phyloP scores from a whole-genome alignment of 768 basidiomycete species.

The Coprinellus aureogranulatus region DNA sequence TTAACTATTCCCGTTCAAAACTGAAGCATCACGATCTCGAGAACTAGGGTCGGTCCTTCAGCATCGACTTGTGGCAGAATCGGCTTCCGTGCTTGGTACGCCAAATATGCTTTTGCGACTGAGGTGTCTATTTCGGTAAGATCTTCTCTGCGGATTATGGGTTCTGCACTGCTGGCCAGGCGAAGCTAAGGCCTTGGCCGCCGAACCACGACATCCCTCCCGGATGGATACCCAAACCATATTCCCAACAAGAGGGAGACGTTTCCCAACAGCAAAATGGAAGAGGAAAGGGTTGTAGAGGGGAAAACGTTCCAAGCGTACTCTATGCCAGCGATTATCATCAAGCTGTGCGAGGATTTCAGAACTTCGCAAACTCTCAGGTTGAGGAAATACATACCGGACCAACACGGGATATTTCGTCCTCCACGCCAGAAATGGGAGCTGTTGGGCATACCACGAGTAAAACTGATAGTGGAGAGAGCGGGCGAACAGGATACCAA shows the following conservation, averaged over 20 bases:
- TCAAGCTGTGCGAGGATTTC: conserved; percentile 44
- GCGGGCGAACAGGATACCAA: conserved; percentile 88
- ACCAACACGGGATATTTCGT: conserved; percentile 59
- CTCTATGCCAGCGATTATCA: conserved; percentile 62
- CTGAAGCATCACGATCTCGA: too few relatives aligned
- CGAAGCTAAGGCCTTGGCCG: too few relatives aligned
- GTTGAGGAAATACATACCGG: conserved; percentile 44
- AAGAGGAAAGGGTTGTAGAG: conserved; percentile 68
- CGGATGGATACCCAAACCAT: conserved; percentile 19
- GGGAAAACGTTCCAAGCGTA: conserved; percentile 90
- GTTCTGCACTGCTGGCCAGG: too few relatives aligned
- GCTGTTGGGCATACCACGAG: conserved; percentile 91
- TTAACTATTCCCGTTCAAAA: too few relatives aligned
- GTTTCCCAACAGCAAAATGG: conserved; percentile 51
- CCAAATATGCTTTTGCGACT: too few relatives aligned
- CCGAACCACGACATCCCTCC: neutral
- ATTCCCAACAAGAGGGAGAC: conserved; percentile 51
- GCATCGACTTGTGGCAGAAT: too few relatives aligned
- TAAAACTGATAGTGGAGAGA: conserved; percentile 99
- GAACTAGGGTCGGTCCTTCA: too few relatives aligned
- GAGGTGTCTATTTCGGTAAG: too few relatives aligned
- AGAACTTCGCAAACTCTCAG: too few relatives aligned
- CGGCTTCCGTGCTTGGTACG: too few relatives aligned
- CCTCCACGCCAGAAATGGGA: conserved; percentile 81
- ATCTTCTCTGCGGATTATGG: too few relatives aligned